phyloP scores from a whole-genome alignment of 2,329 filamentous ascomycete species.

The Fusarium paranaense region DNA sequence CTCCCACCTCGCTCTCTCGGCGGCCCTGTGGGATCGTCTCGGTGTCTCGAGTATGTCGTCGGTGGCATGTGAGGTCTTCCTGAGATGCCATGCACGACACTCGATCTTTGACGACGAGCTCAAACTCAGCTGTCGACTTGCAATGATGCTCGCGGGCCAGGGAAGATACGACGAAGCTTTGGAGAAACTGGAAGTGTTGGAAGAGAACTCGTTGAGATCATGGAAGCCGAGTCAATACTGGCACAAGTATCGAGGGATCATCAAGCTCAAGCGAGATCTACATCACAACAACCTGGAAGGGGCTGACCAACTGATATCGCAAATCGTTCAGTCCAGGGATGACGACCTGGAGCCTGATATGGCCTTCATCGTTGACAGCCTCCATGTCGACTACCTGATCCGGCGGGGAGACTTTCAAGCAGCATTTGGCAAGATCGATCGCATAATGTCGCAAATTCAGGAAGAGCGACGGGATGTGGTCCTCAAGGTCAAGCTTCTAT shows the following conservation, averaged over 20 bases:
- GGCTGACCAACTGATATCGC: conserved; percentile 62
- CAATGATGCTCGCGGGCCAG: conserved; percentile 68
- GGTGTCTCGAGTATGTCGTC: conserved; percentile 69
- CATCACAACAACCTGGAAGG: conserved; percentile 65
- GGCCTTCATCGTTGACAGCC: conserved; percentile 61
- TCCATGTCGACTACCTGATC: conserved; percentile 64
- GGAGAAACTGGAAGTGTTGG: conserved; percentile 56
- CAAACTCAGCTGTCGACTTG: conserved; percentile 77
- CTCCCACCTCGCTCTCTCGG: conserved; percentile 77
- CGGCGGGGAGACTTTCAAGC: conserved; percentile 60
- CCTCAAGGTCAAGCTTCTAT: conserved; percentile 76
- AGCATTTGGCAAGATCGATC: conserved; percentile 62
- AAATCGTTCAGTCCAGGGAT: conserved; percentile 63
- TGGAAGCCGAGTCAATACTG: conserved; percentile 84
- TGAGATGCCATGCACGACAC: conserved; percentile 74
- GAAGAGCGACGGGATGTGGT: conserved; percentile 67
- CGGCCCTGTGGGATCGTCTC: conserved; percentile 80
- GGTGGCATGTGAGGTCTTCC: conserved; percentile 77
- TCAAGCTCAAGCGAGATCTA: conserved; percentile 73
- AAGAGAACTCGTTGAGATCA: conserved; percentile 72
- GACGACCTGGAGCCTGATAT: conserved; percentile 66
- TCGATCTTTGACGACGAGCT: conserved; percentile 80
- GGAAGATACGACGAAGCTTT: conserved; percentile 79
- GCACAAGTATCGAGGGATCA: conserved; percentile 73
- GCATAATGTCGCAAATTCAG: conserved; percentile 54